Evolutionary conservation across 495 filamentous ascomycete species (phyloP).

Genomic region (Gamarada debralockiae): DNA sequence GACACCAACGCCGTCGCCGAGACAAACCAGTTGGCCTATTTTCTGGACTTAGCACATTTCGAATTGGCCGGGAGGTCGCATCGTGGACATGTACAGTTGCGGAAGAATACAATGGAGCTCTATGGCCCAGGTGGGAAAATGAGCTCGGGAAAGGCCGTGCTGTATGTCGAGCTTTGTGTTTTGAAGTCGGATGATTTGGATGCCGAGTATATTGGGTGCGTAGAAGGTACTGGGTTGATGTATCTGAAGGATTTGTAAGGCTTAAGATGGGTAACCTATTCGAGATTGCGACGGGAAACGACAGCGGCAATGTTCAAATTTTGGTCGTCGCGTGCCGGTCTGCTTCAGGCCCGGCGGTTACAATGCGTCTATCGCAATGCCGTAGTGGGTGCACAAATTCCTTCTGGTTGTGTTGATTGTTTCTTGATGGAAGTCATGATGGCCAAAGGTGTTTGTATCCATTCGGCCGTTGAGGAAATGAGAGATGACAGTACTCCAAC

Average conservation of each 20-base stretch:
- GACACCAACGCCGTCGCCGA: slow-evolving; percentile 3
- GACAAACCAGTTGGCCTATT: slow-evolving; percentile 30
- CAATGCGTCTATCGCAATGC: too few relatives aligned
- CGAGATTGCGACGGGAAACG: too few relatives aligned
- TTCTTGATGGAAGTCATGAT: too few relatives aligned
- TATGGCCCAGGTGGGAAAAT: slow-evolving; percentile 27
- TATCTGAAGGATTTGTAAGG: slow-evolving; percentile 2
- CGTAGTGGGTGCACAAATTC: too few relatives aligned
- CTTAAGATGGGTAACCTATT: too few relatives aligned
- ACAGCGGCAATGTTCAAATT: too few relatives aligned
- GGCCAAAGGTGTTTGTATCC: too few relatives aligned
- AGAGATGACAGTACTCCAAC: too few relatives aligned
- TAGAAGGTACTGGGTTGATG: slow-evolving; percentile 30
- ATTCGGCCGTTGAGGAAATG: too few relatives aligned
- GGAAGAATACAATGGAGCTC: slow-evolving; percentile 20
- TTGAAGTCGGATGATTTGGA: slow-evolving; percentile 25
- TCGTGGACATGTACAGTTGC: slow-evolving; percentile 24
- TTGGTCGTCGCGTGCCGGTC: too few relatives aligned
- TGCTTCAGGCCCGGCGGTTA: too few relatives aligned
- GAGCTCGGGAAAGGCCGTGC: slow-evolving; percentile 13
- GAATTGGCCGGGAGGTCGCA: slow-evolving; percentile 24
- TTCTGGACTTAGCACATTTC: slow-evolving; percentile 28
- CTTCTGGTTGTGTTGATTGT: too few relatives aligned
- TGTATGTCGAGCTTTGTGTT: slow-evolving; percentile 31
- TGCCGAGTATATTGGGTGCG: slow-evolving; percentile 32